Evolutionary conservation across 1,284 basidiomycete genomes (phyloP).

Genomic region (Abortiporus biennis): DNA sequence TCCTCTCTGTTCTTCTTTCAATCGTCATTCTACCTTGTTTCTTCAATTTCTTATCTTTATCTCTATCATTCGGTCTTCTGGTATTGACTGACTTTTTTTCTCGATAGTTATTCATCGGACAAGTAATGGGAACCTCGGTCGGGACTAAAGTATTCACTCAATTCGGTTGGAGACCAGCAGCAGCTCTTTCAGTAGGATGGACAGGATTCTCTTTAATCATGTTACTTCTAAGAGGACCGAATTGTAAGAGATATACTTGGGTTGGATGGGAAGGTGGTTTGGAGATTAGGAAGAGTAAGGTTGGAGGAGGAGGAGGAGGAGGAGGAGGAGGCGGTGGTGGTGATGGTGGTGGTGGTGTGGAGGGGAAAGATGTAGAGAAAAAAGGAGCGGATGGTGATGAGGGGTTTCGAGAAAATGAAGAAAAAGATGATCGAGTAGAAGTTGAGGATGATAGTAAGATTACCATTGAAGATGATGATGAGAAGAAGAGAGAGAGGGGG

Average conservation of each 20-base stretch:
- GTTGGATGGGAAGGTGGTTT: conserved; percentile 12
- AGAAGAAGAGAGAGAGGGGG: no score
- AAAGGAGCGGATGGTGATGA: no score
- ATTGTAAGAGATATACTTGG: conserved; percentile 11
- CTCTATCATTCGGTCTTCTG: background rate
- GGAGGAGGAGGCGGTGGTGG: background rate
- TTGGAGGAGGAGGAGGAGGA: background rate
- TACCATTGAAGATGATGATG: no score
- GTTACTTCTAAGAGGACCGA: conserved; percentile 10
- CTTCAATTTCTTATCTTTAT: no score
- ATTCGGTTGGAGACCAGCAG: conserved; percentile 11
- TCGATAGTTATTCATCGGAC: conserved; percentile 28
- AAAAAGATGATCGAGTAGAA: no score
- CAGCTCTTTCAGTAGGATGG: conserved; percentile 9
- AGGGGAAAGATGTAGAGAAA: no score
- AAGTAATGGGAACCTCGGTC: conserved; percentile 42
- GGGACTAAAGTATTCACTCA: conserved; percentile 39
- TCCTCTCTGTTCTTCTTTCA: background rate
- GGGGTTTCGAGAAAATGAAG: no score
- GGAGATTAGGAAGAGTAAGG: conserved; percentile 5
- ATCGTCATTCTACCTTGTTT: no score
- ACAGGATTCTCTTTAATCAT: conserved; percentile 9
- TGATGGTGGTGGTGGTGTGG: background rate
- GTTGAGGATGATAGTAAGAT: no score
- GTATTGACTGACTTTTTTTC: background rate